Evolutionary conservation across 768 basidiomycete genomes (phyloP).

Genomic region (Candolleomyces eurysporus): DNA sequence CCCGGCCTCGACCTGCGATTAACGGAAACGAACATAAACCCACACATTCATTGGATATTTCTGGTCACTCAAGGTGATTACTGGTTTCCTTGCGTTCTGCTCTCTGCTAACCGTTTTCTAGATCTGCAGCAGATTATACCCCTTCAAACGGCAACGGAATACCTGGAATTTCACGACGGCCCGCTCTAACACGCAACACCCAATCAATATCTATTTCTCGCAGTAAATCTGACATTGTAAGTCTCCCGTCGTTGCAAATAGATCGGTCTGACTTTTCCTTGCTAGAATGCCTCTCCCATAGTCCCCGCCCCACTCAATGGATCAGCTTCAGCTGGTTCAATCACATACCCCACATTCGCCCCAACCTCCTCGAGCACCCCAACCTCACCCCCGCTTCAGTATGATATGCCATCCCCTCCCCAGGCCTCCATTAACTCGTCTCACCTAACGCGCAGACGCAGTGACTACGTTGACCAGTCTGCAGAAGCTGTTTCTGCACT

Average conservation of each 20-base stretch:
- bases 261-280: conserved; percentile 9
- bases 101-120: conserved; percentile 11
- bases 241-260: not conserved
- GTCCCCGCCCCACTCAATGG: conserved; percentile 38
- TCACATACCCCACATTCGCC: conserved; percentile 38
- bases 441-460: conserved; percentile 64
- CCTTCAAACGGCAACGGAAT: conserved; percentile 20
- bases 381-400: conserved; percentile 40
- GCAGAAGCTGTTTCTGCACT: conserved; percentile 48
- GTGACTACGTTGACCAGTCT: conserved; percentile 79
- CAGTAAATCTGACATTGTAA: conserved; percentile 27
- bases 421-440: conserved; percentile 84
- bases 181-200: conserved; percentile 39
- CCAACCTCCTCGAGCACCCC: conserved; percentile 22
- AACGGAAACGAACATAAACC: conserved; percentile 22
- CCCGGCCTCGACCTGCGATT: conserved; percentile 21
- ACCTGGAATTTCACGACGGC: conserved; percentile 32
- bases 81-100: not conserved
- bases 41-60: conserved; percentile 37
- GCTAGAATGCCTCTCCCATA: conserved; percentile 34
- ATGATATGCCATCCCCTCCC: conserved; percentile 67
- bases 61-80: conserved; percentile 42
- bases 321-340: conserved; percentile 38
- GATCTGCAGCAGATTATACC: conserved; percentile 41
- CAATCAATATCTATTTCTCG: conserved; percentile 44